Base-by-base conservation (phyloP, 2,329 filamentous ascomycete genomes). In the Curvularia hawaiiensis region DNA sequence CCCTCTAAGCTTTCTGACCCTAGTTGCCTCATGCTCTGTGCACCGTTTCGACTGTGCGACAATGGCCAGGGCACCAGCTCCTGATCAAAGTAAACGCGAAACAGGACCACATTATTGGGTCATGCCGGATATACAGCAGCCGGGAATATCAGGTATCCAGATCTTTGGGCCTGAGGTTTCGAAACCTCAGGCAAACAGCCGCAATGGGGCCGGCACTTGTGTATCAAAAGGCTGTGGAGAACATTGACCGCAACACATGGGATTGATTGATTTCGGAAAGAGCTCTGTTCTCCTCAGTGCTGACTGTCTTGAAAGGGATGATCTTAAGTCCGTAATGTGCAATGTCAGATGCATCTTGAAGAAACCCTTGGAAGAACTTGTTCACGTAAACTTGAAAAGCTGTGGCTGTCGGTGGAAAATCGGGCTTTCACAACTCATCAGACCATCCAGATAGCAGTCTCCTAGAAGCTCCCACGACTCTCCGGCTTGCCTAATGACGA, bases 361-460 rank as follows among this genome's bases (percentile, higher is more conserved):
- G 35, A 38, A 38, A 2, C n/a, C 16, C 16, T n/a, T 18, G 35
- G 3, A 38, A 16, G 12, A n/a, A 18, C 7, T n/a, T 38, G 6
- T 38, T 38, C 16, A 38, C n/a, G 5, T n/a, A 18, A 18, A 38
- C 16, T 18, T 38, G 35, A 38, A 18, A 18, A 38, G 7, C 35
- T 38, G 35, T 18, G 35, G 16, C 35, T 9, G 35, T 8, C 0
- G 7, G 7, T 0, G 14, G 35, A n/a, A n/a, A 18, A 9, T 18
- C n/a, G 7, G 16, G 16, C 8, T 38, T 18, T 4, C 16, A 18
- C 18, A 4, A 35, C 33, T n/a, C 39, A 24, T 18, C 38, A 41
- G 8, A 5, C 28, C 48, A 30, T 31, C 9, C 46, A 16, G 30
- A 63, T 81, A 79, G 24, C 50, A 51, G 39, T 60, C 52, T 26